phyloP scores from a whole-genome alignment of 352 stramenopile species.

The Globisporangium emineosum region DNA sequence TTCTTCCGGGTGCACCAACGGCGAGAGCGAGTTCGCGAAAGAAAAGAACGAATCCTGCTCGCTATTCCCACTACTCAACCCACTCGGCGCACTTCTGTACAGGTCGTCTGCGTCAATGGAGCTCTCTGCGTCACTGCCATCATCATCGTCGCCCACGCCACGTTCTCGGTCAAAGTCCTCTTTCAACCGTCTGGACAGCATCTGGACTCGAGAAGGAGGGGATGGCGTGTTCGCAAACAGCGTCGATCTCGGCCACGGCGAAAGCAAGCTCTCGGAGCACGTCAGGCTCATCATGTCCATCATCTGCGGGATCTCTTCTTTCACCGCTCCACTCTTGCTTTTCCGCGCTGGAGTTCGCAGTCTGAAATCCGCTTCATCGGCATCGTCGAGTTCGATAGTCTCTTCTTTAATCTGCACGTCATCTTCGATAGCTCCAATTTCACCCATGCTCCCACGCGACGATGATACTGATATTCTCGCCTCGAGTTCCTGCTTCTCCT shows the following conservation, averaged over 20 bases:
- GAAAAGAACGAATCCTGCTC: constrained; percentile 83
- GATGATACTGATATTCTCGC: not conserved
- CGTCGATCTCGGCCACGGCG: constrained; percentile 17
- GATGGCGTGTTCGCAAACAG: constrained; percentile 25
- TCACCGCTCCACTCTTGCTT: constrained; percentile 5
- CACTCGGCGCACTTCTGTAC: constrained; percentile 37
- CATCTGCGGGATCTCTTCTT: constrained; percentile 19
- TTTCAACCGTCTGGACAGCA: constrained; percentile 33
- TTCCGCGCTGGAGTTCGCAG: constrained; percentile 20
- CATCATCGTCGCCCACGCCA: constrained; percentile 9
- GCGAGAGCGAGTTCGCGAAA: constrained; percentile 72
- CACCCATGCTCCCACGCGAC: constrained; percentile 2
- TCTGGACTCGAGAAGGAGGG: constrained; percentile 24
- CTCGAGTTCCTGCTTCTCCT: constrained; percentile 8
- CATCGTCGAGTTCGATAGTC: constrained; percentile 1
- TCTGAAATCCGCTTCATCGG: constrained; percentile 11
- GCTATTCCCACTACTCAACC: constrained; percentile 26
- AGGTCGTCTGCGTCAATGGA: constrained; percentile 28
- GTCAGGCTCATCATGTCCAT: constrained; percentile 19
- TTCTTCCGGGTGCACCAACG: constrained; percentile 52
- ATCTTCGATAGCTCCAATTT: not conserved
- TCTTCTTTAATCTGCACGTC: constrained; percentile 8
- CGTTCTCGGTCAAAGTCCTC: constrained; percentile 34
- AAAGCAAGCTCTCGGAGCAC: constrained; percentile 13
- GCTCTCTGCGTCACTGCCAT: constrained; percentile 12